A percentile compares a stretch with the other conserved stretches of the same genome.
Evolutionary conservation across 768 basidiomycete genomes (phyloP).

Genomic region (Porphyrellus cyaneotinctus): DNA sequence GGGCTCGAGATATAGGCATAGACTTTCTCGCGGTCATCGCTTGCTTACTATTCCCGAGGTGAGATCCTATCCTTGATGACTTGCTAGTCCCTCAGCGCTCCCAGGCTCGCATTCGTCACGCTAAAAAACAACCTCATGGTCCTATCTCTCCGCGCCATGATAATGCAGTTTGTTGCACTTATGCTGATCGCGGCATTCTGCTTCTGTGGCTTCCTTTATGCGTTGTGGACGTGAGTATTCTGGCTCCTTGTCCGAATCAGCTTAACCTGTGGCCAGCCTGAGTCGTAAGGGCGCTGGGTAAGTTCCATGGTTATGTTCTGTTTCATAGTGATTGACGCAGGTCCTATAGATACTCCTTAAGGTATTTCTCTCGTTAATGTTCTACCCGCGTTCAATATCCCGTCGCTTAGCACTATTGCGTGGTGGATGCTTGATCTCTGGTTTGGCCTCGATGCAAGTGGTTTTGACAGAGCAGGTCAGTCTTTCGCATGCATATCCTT

Average conservation of each 20-base stretch:
- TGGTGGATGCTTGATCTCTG: conserved; percentile 96
- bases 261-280: conserved; percentile 40
- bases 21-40: conserved; percentile 89
- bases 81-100: background rate
- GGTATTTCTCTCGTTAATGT: conserved; percentile 26
- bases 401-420: conserved; percentile 51
- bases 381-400: conserved; percentile 1
- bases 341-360: conserved; percentile 27
- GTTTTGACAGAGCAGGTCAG: conserved; percentile 80
- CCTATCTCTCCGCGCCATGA: conserved; percentile 84
- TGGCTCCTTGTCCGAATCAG: background rate
- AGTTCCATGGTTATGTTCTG: conserved; percentile 15
- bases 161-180: conserved; percentile 79
- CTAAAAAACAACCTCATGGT: conserved; percentile 79
- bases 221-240: conserved; percentile 80
- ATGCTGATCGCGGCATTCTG: conserved; percentile 88
- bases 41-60: conserved; percentile 87
- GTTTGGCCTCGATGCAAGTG: conserved; percentile 93
- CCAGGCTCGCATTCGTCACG: conserved; percentile 85
- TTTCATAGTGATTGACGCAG: conserved; percentile 11
- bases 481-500: conserved; percentile 12
- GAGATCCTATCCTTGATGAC: conserved; percentile 1
- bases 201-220: conserved; percentile 90
- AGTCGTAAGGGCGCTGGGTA: conserved; percentile 59
- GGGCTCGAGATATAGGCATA: conserved; percentile 68